Evolutionary conservation across 2,329 filamentous ascomycete genomes (phyloP).

Genomic region (Zymoseptoria ardabiliae): DNA sequence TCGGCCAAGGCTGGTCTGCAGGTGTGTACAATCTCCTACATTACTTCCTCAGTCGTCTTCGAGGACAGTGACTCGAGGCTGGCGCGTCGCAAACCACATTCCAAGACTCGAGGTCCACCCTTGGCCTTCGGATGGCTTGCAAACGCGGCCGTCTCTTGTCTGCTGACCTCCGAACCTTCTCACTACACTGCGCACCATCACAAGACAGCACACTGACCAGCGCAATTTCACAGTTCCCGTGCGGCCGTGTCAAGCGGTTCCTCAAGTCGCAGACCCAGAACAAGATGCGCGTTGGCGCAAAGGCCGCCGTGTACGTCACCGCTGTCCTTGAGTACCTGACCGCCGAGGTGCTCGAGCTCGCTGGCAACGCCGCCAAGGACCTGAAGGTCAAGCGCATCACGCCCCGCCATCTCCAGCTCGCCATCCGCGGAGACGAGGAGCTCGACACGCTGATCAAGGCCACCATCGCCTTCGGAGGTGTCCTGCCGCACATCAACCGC

Average conservation of each 20-base stretch:
- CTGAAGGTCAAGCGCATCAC: conserved; percentile 99
- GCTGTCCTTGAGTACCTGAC: conserved; percentile 98
- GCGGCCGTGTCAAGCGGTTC: conserved; percentile 99
- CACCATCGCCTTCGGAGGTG: conserved; percentile 97
- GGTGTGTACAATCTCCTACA: conserved; percentile 45
- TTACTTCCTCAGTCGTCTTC: not conserved
- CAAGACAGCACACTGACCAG: conserved; percentile 26
- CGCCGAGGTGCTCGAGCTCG: conserved; percentile 97
- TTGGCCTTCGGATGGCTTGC: not conserved
- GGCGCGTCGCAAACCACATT: conserved; percentile 25
- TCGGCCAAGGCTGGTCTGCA: conserved; percentile 91
- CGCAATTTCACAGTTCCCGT: conserved; percentile 67
- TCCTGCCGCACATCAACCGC: conserved; percentile 97
- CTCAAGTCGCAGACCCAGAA: conserved; percentile 98
- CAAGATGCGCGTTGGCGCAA: conserved; percentile 98
- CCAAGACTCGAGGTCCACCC: not conserved
- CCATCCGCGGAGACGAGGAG: conserved; percentile 91
- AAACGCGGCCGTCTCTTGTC: not conserved
- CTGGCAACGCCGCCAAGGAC: conserved; percentile 96
- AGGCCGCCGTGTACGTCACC: conserved; percentile 96
- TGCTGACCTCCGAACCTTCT: not conserved
- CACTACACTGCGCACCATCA: not conserved
- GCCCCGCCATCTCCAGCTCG: conserved; percentile 94
- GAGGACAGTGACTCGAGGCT: conserved; percentile 1
- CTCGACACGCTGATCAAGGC: conserved; percentile 94